These are phyloP conservation scores for Clitopilus hobsonii DNA, from an alignment of 768 basidiomycete species.

Conservation along the genomic window DNA sequence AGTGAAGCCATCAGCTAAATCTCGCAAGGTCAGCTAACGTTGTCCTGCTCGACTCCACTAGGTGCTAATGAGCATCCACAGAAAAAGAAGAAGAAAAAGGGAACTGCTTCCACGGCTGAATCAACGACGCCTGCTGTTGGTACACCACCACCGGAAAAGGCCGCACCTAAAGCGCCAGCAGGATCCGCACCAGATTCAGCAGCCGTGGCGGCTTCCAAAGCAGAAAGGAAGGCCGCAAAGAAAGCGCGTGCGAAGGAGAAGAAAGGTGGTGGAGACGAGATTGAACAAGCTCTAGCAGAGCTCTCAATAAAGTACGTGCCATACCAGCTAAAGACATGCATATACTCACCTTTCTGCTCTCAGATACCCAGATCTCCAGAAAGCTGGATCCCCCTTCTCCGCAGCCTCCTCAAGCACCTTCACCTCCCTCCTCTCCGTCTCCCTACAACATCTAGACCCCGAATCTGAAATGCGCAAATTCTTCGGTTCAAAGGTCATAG, in stretches of 20 bases:
- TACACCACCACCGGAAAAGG: slow-evolving; percentile 7
- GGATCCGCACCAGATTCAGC: slow-evolving; percentile 13
- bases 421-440: slow-evolving; percentile 68
- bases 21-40: slow-evolving; percentile 29
- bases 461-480: slow-evolving; percentile 91
- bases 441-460: slow-evolving; percentile 74
- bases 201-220: slow-evolving; percentile 21
- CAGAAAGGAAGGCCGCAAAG: slow-evolving; percentile 57
- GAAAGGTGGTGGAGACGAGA: slow-evolving; percentile 64
- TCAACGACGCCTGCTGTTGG: slow-evolving; percentile 4
- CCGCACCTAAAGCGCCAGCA: not conserved
- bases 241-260: slow-evolving; percentile 64
- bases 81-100: slow-evolving; percentile 40
- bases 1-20: slow-evolving; percentile 21
- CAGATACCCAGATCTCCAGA: slow-evolving; percentile 53
- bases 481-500: slow-evolving; percentile 88
- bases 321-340: not conserved
- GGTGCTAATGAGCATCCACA: slow-evolving; percentile 16
- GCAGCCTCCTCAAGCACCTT: slow-evolving; percentile 21
- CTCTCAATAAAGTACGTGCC: slow-evolving; percentile 65
- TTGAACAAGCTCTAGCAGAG: slow-evolving; percentile 82
- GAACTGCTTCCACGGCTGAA: slow-evolving; percentile 5
- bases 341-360: not conserved
- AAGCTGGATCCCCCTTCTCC: slow-evolving; percentile 13
- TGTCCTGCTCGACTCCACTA: not conserved